Conservation (phyloP, 140 eudicot genomes). For the Anethum foeniculum region DNA sequence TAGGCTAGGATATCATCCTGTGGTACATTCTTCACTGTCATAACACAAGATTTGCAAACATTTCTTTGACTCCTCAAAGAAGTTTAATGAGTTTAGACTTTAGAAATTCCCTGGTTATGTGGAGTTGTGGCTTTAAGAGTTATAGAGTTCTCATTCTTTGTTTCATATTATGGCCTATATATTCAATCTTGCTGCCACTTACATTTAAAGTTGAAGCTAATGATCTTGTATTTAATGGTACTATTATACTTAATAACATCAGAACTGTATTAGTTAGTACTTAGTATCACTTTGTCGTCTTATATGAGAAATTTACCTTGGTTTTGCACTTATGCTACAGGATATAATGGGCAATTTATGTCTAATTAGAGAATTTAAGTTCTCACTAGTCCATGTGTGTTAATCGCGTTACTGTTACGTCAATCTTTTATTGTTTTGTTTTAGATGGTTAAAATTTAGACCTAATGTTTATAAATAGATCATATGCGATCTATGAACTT, state of each 20-base stretch:
- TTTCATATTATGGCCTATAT: too few relatives aligned
- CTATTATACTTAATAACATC: background rate
- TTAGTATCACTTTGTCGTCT: too few relatives aligned
- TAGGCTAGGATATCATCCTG: constrained; percentile 4
- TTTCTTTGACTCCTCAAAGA: background rate
- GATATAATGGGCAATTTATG: background rate
- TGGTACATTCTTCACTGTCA: background rate
- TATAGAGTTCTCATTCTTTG: background rate
- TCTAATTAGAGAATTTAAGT: background rate
- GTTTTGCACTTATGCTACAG: background rate
- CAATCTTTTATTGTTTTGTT: background rate
- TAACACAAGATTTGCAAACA: background rate
- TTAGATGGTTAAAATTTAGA: background rate
- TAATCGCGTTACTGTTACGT: too few relatives aligned
- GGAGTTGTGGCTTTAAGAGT: background rate
- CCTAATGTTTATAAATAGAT: background rate
- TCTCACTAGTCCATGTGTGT: background rate
- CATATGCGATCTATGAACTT: background rate
- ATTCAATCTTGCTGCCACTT: too few relatives aligned
- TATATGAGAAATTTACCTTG: background rate
- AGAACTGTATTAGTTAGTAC: background rate
- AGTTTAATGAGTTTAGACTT: background rate
- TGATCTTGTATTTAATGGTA: background rate
- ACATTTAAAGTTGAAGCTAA: background rate
- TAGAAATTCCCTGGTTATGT: background rate